Evolutionary conservation across 805 yeast genomes (phyloP), one percentile per base, ranked within the genome.

Genomic region (Saccharomycopsis javanensis): DNA sequence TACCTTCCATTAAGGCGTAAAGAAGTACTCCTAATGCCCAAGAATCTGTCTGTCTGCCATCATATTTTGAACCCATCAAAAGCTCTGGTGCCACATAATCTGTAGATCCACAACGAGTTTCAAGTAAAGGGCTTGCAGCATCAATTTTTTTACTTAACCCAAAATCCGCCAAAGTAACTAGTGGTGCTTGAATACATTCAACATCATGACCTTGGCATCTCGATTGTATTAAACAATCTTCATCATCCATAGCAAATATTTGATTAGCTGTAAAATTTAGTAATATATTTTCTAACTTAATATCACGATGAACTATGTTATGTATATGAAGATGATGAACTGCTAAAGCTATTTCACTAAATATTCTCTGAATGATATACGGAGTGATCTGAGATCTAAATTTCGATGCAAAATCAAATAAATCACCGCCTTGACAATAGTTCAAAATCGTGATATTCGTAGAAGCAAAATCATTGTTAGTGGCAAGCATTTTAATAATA

Each of bases 1-100:
- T 69, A 46, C 88, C 83, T 65, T 94, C 99, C 64, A 94, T 69
- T 28, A 92, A 71, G 1, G 95, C 81, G 66, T 90, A 94, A 0
- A 91, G 71, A n/a, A 91, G 73, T 2, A 94, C 98, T 1, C 99
- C 99, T 8, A 91, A 69, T 1, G 97, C 88, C 99, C 99, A 94
- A 18, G 91, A 75, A 68, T 94, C 99, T 53, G 94, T 85, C 62
- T 88, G 82, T 55, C 86, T 79, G 11, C 99, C 99, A 65, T 92
- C 92, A 66, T 94, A 94, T 5, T 89, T 85, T 57, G 88, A 75
- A 1, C 98, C 98, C 81, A 94, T 80, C 38, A 94, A 72, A 25
- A 94, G 71, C 66, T 94, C 99, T 0, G 99, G 99, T 0, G 97
- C 85, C 5, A 94, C 96, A 65, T 94, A 94, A 68, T 94, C 99